Percentiles rank a stretch among this genome's conserved stretches.
Evolutionary conservation across 495 filamentous ascomycete genomes (phyloP).

Genomic region (Aspergillus incahuasiensis): DNA sequence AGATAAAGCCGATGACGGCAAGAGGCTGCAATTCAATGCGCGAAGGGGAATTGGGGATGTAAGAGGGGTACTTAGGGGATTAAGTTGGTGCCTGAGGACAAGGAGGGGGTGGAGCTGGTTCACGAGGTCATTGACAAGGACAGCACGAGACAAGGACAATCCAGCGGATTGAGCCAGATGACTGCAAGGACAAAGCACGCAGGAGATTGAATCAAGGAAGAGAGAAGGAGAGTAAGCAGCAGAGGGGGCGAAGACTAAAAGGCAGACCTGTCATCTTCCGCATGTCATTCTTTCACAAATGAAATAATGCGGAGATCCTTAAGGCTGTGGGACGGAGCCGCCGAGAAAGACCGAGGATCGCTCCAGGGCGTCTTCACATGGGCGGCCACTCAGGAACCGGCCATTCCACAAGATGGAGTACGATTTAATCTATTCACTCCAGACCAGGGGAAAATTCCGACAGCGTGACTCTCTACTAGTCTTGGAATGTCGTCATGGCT

Average conservation of each 20-base stretch:
- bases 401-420: neutral
- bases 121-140: neutral
- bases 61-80: neutral
- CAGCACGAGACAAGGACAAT: neutral
- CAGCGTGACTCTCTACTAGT: no score
- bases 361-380: constrained; percentile 8
- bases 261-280: constrained; percentile 4
- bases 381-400: constrained; percentile 2
- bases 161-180: neutral
- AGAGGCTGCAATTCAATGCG: neutral
- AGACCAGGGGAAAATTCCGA: no score
- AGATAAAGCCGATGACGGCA: neutral
- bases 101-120: neutral
- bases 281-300: neutral
- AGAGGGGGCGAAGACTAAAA: neutral
- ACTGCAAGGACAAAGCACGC: neutral
- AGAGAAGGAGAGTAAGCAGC: neutral
- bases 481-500: neutral
- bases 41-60: neutral
- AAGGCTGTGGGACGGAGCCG: constrained; percentile 1
- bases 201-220: neutral
- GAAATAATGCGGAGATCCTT: constrained; percentile 7
- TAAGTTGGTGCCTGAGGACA: neutral
- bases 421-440: neutral
- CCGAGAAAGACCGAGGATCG: constrained; percentile 14